Base-by-base conservation (phyloP, 1,284 basidiomycete genomes). In the Cutaneotrichosporon cyanovorans region DNA sequence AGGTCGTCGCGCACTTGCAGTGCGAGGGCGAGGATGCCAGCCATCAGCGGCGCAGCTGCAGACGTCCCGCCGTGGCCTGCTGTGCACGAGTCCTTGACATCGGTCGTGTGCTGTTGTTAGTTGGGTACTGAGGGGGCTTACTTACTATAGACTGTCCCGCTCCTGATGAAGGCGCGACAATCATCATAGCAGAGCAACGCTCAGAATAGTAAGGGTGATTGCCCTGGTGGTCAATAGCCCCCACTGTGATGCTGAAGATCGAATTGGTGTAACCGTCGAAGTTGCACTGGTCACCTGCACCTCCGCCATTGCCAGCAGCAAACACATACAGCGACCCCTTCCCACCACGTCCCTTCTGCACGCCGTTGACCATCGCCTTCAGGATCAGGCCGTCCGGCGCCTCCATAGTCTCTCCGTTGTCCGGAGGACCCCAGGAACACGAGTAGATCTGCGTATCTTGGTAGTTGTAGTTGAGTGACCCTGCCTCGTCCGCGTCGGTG, bases 251-350 rank as follows among this genome's bases (percentile, higher is more conserved):
- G 5, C 86, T 90, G 73, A 91, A 97, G 56, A 97, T 95, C 57
- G 85, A 89, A 68, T 98, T 98, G 28, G 95, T 99, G 71, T 98
- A 99, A 6, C 95, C 95, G 60, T 98, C 95, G 67, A 99, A 98
- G 71, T 99, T 99, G 76, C 95, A 99, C 73, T 98, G 95, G 66
- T 99, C 95, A 25, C 86, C 88, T 42, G 78, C 78, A 3, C 80
- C 80, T 20, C 89, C 95, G 19, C 95, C 95, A 66, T 98, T 99
- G 1, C 95, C 95, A 49, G 90, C 92, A 1, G 95, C 95, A 69
- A 98, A 99, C 31, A 99, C 95, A 62, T 87, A 98, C 55, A 99
- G 77, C 35, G 85, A 90, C 3, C 95, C 95, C 63, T 87, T 90
- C 19, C 92, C 91, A 35, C 74, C 79, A 40, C 95, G 81, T 5